Conservation (phyloP, 2,329 filamentous ascomycete species). For the Aschersonia sp. region DNA sequence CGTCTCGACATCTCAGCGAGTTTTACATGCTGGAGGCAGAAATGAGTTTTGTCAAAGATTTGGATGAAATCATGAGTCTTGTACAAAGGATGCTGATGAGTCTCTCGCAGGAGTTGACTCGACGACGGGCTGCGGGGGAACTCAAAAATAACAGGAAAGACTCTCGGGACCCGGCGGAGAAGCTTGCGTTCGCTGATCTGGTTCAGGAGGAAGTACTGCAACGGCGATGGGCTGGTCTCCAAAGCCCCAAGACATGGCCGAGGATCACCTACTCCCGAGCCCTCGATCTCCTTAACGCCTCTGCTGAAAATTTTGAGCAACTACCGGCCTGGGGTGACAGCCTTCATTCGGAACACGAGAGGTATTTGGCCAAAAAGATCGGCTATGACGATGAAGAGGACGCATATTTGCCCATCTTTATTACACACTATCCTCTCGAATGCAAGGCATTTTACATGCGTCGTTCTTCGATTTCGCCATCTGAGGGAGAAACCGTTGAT, state of each 20-base stretch:
- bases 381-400: slow-evolving; percentile 33
- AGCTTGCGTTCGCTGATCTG: slow-evolving; percentile 27
- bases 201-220: slow-evolving; percentile 33
- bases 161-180: slow-evolving; percentile 23
- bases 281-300: slow-evolving; percentile 50
- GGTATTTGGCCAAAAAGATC: slow-evolving; percentile 59
- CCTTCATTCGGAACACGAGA: slow-evolving; percentile 86
- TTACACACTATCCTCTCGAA: slow-evolving; percentile 79
- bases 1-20: slow-evolving; percentile 83
- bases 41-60: slow-evolving; percentile 58
- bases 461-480: slow-evolving; percentile 15
- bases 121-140: slow-evolving; percentile 28
- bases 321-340: slow-evolving; percentile 57
- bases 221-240: slow-evolving; percentile 59
- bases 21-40: slow-evolving; percentile 99
- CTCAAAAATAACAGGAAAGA: slow-evolving; percentile 21
- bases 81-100: slow-evolving; percentile 63
- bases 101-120: slow-evolving; percentile 24
- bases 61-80: slow-evolving; percentile 62
- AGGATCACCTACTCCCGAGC: slow-evolving; percentile 74
- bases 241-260: slow-evolving; percentile 45
- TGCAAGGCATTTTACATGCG: slow-evolving; percentile 80
- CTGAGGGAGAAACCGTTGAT: slow-evolving; percentile 48
- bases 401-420: slow-evolving; percentile 58
- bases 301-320: slow-evolving; percentile 50